Evolutionary conservation across 495 filamentous ascomycete genomes (phyloP).

Genomic region (Recurvomyces mirabilis): DNA sequence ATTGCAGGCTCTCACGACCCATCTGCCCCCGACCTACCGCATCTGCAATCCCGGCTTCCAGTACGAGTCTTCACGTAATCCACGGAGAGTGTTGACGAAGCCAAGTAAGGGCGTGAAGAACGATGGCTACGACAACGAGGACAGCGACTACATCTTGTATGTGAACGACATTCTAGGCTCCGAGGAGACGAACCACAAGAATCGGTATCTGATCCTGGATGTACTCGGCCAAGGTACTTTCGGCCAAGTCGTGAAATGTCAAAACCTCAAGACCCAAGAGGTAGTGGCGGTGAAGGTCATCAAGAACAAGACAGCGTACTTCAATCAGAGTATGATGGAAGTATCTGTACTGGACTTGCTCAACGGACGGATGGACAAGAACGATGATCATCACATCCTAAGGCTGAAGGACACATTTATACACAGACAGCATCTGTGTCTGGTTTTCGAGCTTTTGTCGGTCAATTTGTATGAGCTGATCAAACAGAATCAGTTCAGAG

Average conservation of each 20-base stretch:
- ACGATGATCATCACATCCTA: constrained; percentile 95
- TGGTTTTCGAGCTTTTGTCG: constrained; percentile 94
- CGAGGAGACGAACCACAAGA: constrained; percentile 96
- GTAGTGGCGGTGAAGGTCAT: constrained; percentile 99
- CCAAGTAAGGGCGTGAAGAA: constrained; percentile 98
- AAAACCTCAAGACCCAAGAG: constrained; percentile 95
- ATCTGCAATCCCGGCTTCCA: constrained; percentile 98
- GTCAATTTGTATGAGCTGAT: constrained; percentile 98
- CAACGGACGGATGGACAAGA: constrained; percentile 97
- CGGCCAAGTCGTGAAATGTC: constrained; percentile 99
- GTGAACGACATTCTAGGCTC: constrained; percentile 98
- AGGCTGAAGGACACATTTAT: constrained; percentile 98
- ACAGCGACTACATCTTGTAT: constrained; percentile 98
- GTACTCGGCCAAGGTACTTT: constrained; percentile 98
- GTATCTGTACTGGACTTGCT: constrained; percentile 95
- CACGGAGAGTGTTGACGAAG: constrained; percentile 93
- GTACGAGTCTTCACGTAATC: constrained; percentile 98
- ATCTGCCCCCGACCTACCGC: constrained; percentile 88
- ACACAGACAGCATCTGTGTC: constrained; percentile 90
- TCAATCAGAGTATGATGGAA: constrained; percentile 99
- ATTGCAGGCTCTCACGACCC: constrained; percentile 86
- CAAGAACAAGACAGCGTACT: constrained; percentile 98
- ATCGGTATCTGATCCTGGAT: constrained; percentile 95
- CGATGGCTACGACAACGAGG: constrained; percentile 98
- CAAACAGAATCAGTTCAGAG: constrained; percentile 99